Conservation (phyloP, 2,329 filamentous ascomycete genomes). For the Westerdykella sp. region DNA sequence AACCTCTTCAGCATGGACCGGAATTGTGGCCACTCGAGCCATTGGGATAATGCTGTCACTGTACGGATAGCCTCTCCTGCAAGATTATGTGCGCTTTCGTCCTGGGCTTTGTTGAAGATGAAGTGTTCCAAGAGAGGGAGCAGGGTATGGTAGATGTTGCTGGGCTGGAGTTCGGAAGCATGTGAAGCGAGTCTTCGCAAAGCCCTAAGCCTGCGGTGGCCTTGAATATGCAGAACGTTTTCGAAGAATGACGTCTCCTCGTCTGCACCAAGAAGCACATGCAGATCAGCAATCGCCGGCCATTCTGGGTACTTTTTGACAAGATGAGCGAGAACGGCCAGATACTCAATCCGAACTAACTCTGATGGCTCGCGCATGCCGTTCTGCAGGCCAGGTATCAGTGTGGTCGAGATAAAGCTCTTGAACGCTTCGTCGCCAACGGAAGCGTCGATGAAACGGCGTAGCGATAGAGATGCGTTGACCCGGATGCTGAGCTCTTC, state of each 20-base stretch:
- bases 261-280: conserved; percentile 62
- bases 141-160: conserved; percentile 79
- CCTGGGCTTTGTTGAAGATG: conserved; percentile 74
- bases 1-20: conserved; percentile 78
- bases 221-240: conserved; percentile 85
- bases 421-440: conserved; percentile 50
- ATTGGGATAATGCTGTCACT: conserved; percentile 66
- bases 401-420: conserved; percentile 54
- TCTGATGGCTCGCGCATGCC: conserved; percentile 76
- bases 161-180: conserved; percentile 63
- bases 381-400: conserved; percentile 70
- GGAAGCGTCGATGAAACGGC: conserved; percentile 62
- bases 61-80: conserved; percentile 80
- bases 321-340: conserved; percentile 72
- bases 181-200: conserved; percentile 68
- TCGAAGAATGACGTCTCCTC: conserved; percentile 84
- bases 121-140: conserved; percentile 92
- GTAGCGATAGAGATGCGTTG: conserved; percentile 76
- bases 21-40: conserved; percentile 86
- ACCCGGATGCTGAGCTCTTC: conserved; percentile 82
- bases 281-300: conserved; percentile 67
- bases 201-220: conserved; percentile 77
- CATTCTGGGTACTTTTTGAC: conserved; percentile 65
- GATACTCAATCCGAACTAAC: conserved; percentile 73
- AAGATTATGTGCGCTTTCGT: conserved; percentile 71